These are phyloP conservation scores for Dichomitus squalens DNA, from an alignment of 1,284 basidiomycete species.

Conservation along the genomic window DNA sequence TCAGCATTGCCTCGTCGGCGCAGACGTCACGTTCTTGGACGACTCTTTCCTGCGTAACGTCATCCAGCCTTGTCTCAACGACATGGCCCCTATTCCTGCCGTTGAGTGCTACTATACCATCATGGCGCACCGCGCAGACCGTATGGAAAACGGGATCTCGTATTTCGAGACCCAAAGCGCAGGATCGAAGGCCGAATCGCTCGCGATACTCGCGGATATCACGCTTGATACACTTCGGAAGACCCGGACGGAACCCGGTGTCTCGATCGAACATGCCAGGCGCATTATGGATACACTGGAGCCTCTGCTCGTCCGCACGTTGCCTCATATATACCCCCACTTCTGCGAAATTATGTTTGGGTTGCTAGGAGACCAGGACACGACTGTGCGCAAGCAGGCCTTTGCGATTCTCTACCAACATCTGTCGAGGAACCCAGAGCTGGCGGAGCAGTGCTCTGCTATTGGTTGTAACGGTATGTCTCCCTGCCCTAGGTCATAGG, in stretches of 20 bases:
- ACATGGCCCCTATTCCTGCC: conserved; percentile 13
- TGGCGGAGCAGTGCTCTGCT: conserved; percentile 12
- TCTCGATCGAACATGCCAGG: conserved; percentile 5
- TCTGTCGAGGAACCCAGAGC: conserved; percentile 12
- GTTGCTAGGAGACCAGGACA: conserved; percentile 10
- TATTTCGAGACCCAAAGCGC: conserved; percentile 14
- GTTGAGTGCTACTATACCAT: conserved; percentile 16
- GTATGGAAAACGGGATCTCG: conserved; percentile 8
- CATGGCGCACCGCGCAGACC: conserved; percentile 19
- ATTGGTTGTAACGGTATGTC: conserved; percentile 16
- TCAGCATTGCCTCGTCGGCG: conserved; percentile 18
- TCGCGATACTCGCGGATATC: conserved; percentile 18
- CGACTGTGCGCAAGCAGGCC: conserved; percentile 11
- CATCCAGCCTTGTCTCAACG: conserved; percentile 20
- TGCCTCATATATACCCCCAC: conserved; percentile 13
- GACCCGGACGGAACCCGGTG: conserved; percentile 6
- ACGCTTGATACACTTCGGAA: conserved; percentile 16
- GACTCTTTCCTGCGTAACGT: conserved; percentile 21
- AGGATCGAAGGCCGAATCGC: conserved; percentile 16
- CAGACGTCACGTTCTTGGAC: conserved; percentile 18
- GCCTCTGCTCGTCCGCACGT: conserved; percentile 13
- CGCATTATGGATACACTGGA: conserved; percentile 17
- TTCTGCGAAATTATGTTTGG: conserved; percentile 18
- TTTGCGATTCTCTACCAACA: conserved; percentile 21
- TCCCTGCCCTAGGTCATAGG: background rate